Conservation (phyloP, 495 filamentous ascomycete species). For the Chlorociboria aeruginascens region DNA sequence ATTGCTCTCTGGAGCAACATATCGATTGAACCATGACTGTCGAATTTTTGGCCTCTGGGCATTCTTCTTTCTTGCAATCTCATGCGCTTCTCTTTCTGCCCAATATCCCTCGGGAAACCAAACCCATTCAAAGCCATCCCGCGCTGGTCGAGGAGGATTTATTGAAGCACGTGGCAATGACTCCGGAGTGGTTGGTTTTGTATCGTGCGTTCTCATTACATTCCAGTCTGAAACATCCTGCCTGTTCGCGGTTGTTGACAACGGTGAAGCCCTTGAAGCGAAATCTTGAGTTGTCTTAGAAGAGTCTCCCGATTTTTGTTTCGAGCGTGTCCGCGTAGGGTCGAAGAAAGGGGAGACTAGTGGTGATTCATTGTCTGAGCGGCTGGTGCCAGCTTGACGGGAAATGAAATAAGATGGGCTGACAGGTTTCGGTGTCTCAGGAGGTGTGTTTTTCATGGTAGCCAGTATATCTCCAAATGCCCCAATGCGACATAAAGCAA, state of each 20-base stretch:
- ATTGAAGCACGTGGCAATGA: slow-evolving; percentile 1
- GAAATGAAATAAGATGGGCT: too few species aligned
- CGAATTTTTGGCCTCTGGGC: not conserved
- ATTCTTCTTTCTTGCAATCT: not conserved
- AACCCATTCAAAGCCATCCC: slow-evolving; percentile 39
- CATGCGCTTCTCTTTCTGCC: slow-evolving; percentile 32
- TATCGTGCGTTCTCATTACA: not conserved
- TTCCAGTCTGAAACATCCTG: slow-evolving; percentile 12
- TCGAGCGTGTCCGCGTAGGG: not conserved
- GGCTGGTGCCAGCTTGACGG: too few species aligned
- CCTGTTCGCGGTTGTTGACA: not conserved
- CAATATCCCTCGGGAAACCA: slow-evolving; percentile 45
- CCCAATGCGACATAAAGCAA: too few species aligned
- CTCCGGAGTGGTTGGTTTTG: not conserved
- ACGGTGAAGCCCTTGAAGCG: not conserved
- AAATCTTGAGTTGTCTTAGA: not conserved
- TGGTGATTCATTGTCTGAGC: not conserved
- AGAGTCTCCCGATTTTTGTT: not conserved
- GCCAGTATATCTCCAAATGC: too few species aligned
- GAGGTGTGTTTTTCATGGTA: too few species aligned
- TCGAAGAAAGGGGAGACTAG: not conserved
- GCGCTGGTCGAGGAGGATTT: slow-evolving; percentile 38
- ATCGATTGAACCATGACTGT: slow-evolving; percentile 20
- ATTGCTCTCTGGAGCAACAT: not conserved
- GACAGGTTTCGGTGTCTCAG: too few species aligned